Percentiles rank a stretch among this genome's conserved stretches.
These are phyloP conservation scores for Kurtzmaniella fragi DNA, from an alignment of 805 yeast species.

Conservation along the genomic window DNA sequence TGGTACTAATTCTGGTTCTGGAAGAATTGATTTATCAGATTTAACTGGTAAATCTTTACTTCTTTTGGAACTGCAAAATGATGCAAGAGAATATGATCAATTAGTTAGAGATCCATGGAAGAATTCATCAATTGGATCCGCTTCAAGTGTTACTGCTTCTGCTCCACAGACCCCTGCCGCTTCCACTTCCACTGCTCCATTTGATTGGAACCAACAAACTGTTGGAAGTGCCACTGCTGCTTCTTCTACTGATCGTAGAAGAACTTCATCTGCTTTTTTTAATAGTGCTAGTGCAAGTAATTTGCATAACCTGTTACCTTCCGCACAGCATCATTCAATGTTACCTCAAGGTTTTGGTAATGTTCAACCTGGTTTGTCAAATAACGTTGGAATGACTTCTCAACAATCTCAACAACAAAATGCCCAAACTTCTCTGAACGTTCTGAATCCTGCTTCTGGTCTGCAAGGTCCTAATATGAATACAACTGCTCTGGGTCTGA, in stretches of 20 bases:
- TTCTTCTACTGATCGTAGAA: conserved; percentile 36
- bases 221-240: conserved; percentile 6
- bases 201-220: conserved; percentile 25
- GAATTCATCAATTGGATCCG: conserved; percentile 9
- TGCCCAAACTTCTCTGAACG: too few species aligned
- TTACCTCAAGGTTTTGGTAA: too few species aligned
- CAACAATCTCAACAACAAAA: conserved; percentile 6
- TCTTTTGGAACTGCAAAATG: conserved; percentile 42
- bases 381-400: conserved; percentile 6
- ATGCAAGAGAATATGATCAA: conserved; percentile 43
- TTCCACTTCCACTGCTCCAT: conserved; percentile 11
- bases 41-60: conserved; percentile 39
- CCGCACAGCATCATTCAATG: background rate
- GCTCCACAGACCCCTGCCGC: conserved; percentile 39
- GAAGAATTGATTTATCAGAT: conserved; percentile 29
- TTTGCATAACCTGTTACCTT: background rate
- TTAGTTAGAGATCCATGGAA: conserved; percentile 45
- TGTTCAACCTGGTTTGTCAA: background rate
- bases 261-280: conserved; percentile 52
- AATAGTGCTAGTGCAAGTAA: conserved; percentile 18
- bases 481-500: too few species aligned
- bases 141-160: conserved; percentile 12
- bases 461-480: too few species aligned
- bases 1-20: conserved; percentile 20
- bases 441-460: too few species aligned